Percentiles rank a stretch among this genome's conserved stretches.
phyloP scores from a whole-genome alignment of 257 asterid genomes.

The Fraxinus cuspidata region DNA sequence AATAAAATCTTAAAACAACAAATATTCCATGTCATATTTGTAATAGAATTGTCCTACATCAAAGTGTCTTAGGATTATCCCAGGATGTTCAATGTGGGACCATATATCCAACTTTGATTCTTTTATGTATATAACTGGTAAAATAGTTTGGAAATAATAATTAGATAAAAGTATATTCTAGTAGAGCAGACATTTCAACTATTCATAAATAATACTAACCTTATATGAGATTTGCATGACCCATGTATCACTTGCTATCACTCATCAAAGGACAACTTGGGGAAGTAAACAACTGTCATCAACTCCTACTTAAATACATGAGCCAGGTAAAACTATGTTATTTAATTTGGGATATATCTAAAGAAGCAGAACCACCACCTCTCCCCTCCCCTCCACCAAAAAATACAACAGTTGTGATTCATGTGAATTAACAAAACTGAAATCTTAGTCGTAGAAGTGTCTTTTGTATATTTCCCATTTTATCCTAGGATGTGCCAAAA shows the following conservation, averaged over 20 bases:
- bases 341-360: not conserved
- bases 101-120: not conserved
- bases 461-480: not conserved
- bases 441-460: not conserved
- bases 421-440: not conserved
- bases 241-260: not conserved
- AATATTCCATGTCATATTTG: too few species aligned
- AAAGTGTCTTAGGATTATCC: not conserved
- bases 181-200: not conserved
- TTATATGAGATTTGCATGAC: not conserved
- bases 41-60: too few species aligned
- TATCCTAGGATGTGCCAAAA: not conserved
- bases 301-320: not conserved
- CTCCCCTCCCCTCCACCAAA: not conserved
- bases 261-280: not conserved
- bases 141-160: not conserved
- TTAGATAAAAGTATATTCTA: not conserved
- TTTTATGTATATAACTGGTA: not conserved
- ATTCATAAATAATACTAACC: not conserved
- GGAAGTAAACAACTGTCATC: not conserved
- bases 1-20: too few species aligned
- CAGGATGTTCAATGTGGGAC: not conserved
- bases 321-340: not conserved
- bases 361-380: not conserved
- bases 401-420: not conserved